Percentiles rank a stretch among this genome's conserved stretches.
Evolutionary conservation across 345 rosid species (phyloP).

Genomic region (Luvunga scandens): DNA sequence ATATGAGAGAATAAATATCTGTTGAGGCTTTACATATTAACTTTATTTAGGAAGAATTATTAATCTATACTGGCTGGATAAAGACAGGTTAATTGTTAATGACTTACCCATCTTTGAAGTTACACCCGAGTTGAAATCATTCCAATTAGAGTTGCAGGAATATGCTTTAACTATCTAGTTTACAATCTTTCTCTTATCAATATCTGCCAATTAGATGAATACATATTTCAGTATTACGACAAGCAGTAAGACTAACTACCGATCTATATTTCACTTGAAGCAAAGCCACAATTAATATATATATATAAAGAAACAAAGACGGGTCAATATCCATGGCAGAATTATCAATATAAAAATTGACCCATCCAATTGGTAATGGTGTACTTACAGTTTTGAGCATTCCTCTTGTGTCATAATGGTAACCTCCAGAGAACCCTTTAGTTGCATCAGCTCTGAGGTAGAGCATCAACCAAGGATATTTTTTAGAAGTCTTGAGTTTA

Average conservation of each 20-base stretch:
- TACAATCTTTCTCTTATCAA: conserved; percentile 4
- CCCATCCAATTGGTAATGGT: not conserved
- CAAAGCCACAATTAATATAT: not conserved
- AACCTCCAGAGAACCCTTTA: conserved; percentile 68
- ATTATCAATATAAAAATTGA: not conserved
- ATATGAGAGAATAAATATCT: not conserved
- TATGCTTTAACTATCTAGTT: not conserved
- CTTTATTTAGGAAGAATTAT: not conserved
- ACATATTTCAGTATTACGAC: not conserved
- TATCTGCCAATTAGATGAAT: conserved; percentile 4
- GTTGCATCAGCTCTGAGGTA: conserved; percentile 91
- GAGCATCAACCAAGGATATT: conserved; percentile 90
- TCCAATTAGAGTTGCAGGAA: not conserved
- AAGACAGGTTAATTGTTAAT: not conserved
- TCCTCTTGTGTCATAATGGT: conserved; percentile 76
- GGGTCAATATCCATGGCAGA: too few species aligned
- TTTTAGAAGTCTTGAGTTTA: conserved; percentile 61
- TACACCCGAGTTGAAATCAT: not conserved
- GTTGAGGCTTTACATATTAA: not conserved
- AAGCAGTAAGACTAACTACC: not conserved
- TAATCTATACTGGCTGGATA: not conserved
- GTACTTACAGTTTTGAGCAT: conserved; percentile 65
- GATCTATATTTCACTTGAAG: not conserved
- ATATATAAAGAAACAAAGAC: not conserved
- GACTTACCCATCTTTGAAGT: conserved; percentile 15